Base-by-base conservation (phyloP, 306 rosid species). In the Cyclanthera cordifolia region DNA sequence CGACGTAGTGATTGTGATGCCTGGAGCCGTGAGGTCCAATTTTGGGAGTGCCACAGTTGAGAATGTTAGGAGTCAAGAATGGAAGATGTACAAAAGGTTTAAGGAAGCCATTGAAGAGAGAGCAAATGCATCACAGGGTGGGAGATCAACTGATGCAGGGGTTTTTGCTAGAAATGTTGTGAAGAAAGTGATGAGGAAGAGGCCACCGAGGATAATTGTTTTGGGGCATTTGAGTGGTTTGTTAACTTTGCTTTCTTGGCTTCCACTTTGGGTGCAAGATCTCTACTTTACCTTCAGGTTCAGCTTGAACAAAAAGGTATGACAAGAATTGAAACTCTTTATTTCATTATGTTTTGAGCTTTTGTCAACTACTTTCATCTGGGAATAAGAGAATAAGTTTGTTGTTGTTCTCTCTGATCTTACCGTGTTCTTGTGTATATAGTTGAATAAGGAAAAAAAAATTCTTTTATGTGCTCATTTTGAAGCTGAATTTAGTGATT, bases 181-280 rank as follows among this genome's bases (percentile, higher is more conserved):
- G 39, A 72, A 32, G 8, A 85, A 82, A 55, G 86, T 89, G 30
- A 73, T 87, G 67, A 54, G 83, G 2, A 69, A 72, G 8, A 87
- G 58, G 39, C 90, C 90, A 48, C 96, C 95, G 0, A 92, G 71
- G 80, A 72, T 84, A 25, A 85, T 89, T 77, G 77, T 70, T 46
- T 85, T 84, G 78, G 97, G 95, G 59, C 93, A 84, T 74, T 78
- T 89, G 95, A 82, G 88, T 58, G 77, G 75, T 30, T 75, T 85
- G 82, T 89, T 92, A 72, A 67, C 82, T 2, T 28, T 87, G 34
- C 92, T 89, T 57, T 80, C 89, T 14, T 89, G 84, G 77, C 87
- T 88, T 79, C 97, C 95, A 8, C 77, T 85, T 16, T 89, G 96
- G 90, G 70, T 79, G 4, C 82, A 88, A 61, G 97, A 92, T 79